Evolutionary conservation across 306 rosid genomes (phyloP).

Genomic region (Vachellia pachyceras): DNA sequence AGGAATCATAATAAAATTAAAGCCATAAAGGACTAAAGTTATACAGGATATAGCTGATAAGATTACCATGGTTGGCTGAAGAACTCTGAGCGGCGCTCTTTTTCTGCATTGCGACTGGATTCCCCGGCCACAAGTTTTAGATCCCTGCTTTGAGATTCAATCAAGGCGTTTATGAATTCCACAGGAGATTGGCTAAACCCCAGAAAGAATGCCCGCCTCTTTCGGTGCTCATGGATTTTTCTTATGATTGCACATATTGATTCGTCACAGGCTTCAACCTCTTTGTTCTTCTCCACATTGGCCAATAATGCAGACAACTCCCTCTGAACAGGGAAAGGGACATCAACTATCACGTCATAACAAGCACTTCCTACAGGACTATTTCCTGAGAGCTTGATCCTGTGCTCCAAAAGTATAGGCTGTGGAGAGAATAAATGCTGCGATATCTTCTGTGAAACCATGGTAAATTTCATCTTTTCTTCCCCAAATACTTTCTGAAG

Average conservation of each 20-base stretch:
- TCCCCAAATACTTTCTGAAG: slow-evolving; percentile 97
- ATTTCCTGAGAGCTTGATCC: slow-evolving; percentile 89
- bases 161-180: slow-evolving; percentile 86
- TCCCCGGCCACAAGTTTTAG: slow-evolving; percentile 89
- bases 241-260: slow-evolving; percentile 82
- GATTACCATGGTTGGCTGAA: slow-evolving; percentile 95
- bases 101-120: slow-evolving; percentile 86
- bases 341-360: slow-evolving; percentile 92
- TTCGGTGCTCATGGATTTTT: slow-evolving; percentile 95
- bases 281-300: slow-evolving; percentile 96
- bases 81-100: slow-evolving; percentile 89
- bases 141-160: slow-evolving; percentile 96
- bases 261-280: slow-evolving; percentile 90
- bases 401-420: slow-evolving; percentile 90
- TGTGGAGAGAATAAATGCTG: slow-evolving; percentile 91
- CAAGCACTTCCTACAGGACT: slow-evolving; percentile 92
- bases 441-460: slow-evolving; percentile 90
- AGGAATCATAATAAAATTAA: neutral
- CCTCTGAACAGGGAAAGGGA: slow-evolving; percentile 95
- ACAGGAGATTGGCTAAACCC: slow-evolving; percentile 99
- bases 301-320: slow-evolving; percentile 84
- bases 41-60: slow-evolving; percentile 15
- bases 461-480: slow-evolving; percentile 90
- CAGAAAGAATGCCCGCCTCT: slow-evolving; percentile 92
- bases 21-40: neutral